Evolutionary conservation across 768 basidiomycete genomes (phyloP).

Genomic region (Kwoniella sp.): DNA sequence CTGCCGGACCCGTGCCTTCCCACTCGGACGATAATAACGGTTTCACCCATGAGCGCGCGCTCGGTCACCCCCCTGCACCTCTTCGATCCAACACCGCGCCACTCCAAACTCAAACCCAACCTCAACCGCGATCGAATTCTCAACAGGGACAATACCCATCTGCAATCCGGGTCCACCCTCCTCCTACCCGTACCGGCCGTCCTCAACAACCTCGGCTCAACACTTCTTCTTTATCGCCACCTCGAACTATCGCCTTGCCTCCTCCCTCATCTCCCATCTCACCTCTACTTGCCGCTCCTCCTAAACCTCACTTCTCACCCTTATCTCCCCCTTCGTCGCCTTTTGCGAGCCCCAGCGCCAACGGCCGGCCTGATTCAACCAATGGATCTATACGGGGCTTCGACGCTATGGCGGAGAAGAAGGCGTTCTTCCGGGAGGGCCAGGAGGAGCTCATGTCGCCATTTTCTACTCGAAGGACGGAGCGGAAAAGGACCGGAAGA

Average conservation of each 20-base stretch:
- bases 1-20: slow-evolving; percentile 1
- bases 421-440: slow-evolving; percentile 47
- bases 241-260: slow-evolving; percentile 22
- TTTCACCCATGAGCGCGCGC: neutral
- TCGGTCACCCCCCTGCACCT: slow-evolving; percentile 1
- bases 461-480: slow-evolving; percentile 32
- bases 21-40: slow-evolving; percentile 2
- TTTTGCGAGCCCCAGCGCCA: slow-evolving; percentile 12
- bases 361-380: neutral
- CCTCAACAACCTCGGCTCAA: slow-evolving; percentile 11
- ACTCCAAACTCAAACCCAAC: too few species aligned
- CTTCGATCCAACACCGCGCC: slow-evolving; percentile 9
- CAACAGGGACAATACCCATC: neutral
- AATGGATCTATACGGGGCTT: slow-evolving; percentile 36
- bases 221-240: slow-evolving; percentile 18
- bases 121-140: neutral
- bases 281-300: slow-evolving; percentile 39
- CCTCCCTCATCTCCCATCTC: slow-evolving; percentile 40
- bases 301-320: slow-evolving; percentile 20
- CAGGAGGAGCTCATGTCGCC: slow-evolving; percentile 41
- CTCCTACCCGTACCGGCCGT: neutral
- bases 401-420: slow-evolving; percentile 44
- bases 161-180: slow-evolving; percentile 8
- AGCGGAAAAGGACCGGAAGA: slow-evolving; percentile 8
- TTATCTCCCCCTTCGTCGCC: slow-evolving; percentile 30